These are phyloP conservation scores for Claviceps maximensis DNA, from an alignment of 2,329 filamentous ascomycete genomes.

Conservation along the genomic window DNA sequence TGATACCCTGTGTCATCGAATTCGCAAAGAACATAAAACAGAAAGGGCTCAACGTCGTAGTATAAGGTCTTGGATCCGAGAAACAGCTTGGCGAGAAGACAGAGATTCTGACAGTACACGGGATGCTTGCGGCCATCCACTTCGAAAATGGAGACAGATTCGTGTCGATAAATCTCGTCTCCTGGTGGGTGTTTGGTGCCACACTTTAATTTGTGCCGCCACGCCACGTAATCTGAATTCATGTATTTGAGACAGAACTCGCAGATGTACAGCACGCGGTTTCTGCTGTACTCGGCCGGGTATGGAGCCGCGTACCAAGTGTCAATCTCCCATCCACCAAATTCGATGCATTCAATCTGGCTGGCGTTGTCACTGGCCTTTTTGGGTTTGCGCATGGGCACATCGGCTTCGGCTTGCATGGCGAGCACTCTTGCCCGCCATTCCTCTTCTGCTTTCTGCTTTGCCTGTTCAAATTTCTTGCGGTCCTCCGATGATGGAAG, in stretches of 20 bases:
- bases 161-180: slow-evolving; percentile 92
- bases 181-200: slow-evolving; percentile 92
- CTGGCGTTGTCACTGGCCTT: slow-evolving; percentile 79
- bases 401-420: slow-evolving; percentile 50
- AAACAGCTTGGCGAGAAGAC: slow-evolving; percentile 89
- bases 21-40: slow-evolving; percentile 95
- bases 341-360: slow-evolving; percentile 97
- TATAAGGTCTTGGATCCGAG: slow-evolving; percentile 97
- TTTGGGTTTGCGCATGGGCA: slow-evolving; percentile 49
- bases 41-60: slow-evolving; percentile 92
- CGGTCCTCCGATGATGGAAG: slow-evolving; percentile 70
- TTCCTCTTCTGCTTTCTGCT: slow-evolving; percentile 81
- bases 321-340: slow-evolving; percentile 94
- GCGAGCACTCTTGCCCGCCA: slow-evolving; percentile 57
- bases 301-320: slow-evolving; percentile 99
- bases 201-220: slow-evolving; percentile 95
- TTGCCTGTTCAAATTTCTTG: slow-evolving; percentile 76
- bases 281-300: slow-evolving; percentile 94
- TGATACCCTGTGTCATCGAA: slow-evolving; percentile 86
- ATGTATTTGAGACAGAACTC: slow-evolving; percentile 99
- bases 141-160: slow-evolving; percentile 88
- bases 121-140: slow-evolving; percentile 95
- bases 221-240: slow-evolving; percentile 97
- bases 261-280: slow-evolving; percentile 94
- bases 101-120: slow-evolving; percentile 97